Percentiles rank a stretch among this genome's conserved stretches.
phyloP scores from a whole-genome alignment of 2,329 filamentous ascomycete genomes.

The Pseudocercospora crystallina region DNA sequence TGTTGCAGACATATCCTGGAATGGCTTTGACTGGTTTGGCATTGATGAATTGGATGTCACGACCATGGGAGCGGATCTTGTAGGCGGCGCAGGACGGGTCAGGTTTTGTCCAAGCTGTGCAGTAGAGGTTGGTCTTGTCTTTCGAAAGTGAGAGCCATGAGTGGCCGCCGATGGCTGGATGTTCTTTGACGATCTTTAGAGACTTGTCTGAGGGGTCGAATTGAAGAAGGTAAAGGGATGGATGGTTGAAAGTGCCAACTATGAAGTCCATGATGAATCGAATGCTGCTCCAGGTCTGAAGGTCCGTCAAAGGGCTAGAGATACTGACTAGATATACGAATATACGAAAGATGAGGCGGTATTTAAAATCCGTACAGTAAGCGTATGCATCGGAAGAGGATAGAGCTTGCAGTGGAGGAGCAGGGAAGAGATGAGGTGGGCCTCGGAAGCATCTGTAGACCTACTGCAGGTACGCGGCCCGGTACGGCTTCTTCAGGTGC shows the following conservation, averaged over 20 bases:
- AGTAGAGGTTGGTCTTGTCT: slow-evolving; percentile 33
- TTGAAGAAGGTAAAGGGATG: slow-evolving; percentile 33
- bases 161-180: slow-evolving; percentile 35
- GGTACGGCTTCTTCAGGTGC: background rate
- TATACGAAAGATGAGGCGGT: too few species aligned
- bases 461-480: slow-evolving; percentile 15
- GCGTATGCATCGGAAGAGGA: too few species aligned
- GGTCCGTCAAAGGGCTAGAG: background rate
- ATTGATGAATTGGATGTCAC: slow-evolving; percentile 33
- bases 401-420: background rate
- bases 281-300: background rate
- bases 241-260: slow-evolving; percentile 36
- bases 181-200: slow-evolving; percentile 28
- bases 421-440: slow-evolving; percentile 8
- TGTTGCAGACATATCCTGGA: slow-evolving; percentile 35
- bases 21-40: slow-evolving; percentile 32
- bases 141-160: slow-evolving; percentile 37
- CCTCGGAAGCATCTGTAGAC: background rate
- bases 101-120: slow-evolving; percentile 36
- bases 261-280: slow-evolving; percentile 34
- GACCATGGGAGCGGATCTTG: slow-evolving; percentile 23
- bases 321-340: background rate
- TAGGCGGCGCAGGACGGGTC: slow-evolving; percentile 35
- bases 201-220: slow-evolving; percentile 28
- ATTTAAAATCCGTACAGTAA: too few species aligned